Base-by-base conservation (phyloP, 2,329 filamentous ascomycete genomes). In the Fusarium transvaalense region DNA sequence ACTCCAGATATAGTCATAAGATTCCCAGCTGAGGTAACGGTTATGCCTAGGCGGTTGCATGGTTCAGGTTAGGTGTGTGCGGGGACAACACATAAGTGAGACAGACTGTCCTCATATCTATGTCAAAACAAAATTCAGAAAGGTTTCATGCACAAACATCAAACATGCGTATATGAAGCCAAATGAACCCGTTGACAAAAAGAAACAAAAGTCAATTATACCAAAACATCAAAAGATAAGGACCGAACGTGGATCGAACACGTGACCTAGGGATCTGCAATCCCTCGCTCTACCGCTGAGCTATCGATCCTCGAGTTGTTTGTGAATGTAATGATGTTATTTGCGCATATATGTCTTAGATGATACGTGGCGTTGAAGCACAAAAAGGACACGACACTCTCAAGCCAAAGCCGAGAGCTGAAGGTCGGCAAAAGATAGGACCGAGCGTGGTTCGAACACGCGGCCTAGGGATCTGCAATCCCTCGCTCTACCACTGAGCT, bases 171-270 rank as follows among this genome's bases (percentile, higher is more conserved):
- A 9, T 5, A 13, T 12, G 10, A 10, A 25, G 6, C 21, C 6
- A 23, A n/a, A 31, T 17, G 6, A 41, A 17, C 23, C 7, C 10
- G n/a, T 23, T 10, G 31, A 3, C 7, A 27, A 61, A 51, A 52
- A 57, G 15, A 19, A 2, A 19, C 15, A 6, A 17, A 10, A 23
- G 5, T 3, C 13, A 3, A 25, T 15, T 45, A 6, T 13, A 3
- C 6, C 10, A 9, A 10, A 13, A 46, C 1, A 4, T 1, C 43
- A 63, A 63, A 69, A 69, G 43, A 17, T 34, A 6, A 69, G 66
- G 66, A 66, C 66, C 66, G 66, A 69, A 58, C 66, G 66, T 69
- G 66, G 66, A 63, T 69, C 66, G 66, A 69, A 69, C 66, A 69
- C 66, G 66, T 57, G 66, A 29, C 66, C 66, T 69, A 62, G 53